These are phyloP conservation scores for Artemisia tridentata DNA, from an alignment of 129 eudicot genomes.

Conservation along the genomic window DNA sequence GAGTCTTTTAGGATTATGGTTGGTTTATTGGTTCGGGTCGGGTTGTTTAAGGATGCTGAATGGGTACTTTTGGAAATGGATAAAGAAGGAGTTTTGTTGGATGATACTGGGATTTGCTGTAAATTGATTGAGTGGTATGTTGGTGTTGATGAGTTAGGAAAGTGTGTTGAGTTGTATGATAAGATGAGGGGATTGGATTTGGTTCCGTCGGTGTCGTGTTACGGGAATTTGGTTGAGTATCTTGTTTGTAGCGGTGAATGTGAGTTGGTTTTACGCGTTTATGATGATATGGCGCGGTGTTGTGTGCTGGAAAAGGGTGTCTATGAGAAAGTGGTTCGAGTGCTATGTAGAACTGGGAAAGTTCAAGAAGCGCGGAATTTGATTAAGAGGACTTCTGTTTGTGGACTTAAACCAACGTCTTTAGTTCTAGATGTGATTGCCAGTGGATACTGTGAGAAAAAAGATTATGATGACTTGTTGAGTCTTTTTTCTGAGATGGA, in stretches of 20 bases:
- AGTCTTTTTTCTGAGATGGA: slow-evolving; percentile 56
- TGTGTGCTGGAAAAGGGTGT: slow-evolving; percentile 34
- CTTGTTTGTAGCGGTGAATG: slow-evolving; percentile 45
- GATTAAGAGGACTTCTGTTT: slow-evolving; percentile 39
- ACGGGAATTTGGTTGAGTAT: slow-evolving; percentile 41
- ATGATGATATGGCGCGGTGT: slow-evolving; percentile 45
- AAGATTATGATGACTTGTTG: slow-evolving; percentile 66
- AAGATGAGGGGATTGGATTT: slow-evolving; percentile 52
- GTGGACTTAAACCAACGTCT: slow-evolving; percentile 51
- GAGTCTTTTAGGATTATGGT: slow-evolving; percentile 63
- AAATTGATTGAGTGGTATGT: slow-evolving; percentile 66
- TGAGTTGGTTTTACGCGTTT: slow-evolving; percentile 35
- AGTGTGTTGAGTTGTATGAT: slow-evolving; percentile 45
- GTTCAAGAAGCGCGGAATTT: slow-evolving; percentile 74
- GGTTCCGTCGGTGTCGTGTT: slow-evolving; percentile 52
- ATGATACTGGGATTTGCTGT: slow-evolving; percentile 51
- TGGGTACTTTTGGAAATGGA: slow-evolving; percentile 47
- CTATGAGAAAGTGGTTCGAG: slow-evolving; percentile 40
- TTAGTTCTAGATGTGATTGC: slow-evolving; percentile 53
- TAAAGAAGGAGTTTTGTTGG: slow-evolving; percentile 56
- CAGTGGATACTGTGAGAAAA: slow-evolving; percentile 65
- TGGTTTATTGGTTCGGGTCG: slow-evolving; percentile 53
- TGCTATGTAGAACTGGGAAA: slow-evolving; percentile 55
- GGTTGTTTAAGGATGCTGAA: slow-evolving; percentile 66
- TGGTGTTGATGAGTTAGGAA: slow-evolving; percentile 43